These are phyloP conservation scores for Didymosphaeria variabile DNA, from an alignment of 2,329 filamentous ascomycete genomes.

Conservation along the genomic window DNA sequence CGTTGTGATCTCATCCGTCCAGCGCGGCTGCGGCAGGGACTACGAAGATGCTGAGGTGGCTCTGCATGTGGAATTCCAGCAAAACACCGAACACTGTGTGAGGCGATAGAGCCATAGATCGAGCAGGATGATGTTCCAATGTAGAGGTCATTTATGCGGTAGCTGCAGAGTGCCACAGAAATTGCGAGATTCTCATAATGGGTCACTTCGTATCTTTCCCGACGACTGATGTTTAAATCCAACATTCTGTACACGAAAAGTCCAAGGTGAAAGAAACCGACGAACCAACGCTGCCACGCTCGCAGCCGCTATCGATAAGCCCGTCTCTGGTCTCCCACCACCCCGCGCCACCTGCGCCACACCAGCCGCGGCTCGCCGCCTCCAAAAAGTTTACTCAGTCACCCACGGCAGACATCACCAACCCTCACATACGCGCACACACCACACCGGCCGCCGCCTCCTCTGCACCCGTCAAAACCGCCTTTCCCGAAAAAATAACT, in stretches of 20 bases:
- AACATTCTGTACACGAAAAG: too few relatives aligned
- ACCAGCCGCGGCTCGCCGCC: background rate
- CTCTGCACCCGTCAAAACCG: background rate
- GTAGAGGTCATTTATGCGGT: background rate
- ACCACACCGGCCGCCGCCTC: background rate
- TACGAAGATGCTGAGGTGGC: too few relatives aligned
- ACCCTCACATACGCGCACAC: background rate
- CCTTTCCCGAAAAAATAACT: background rate
- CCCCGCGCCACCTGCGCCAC: background rate
- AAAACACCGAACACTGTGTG: background rate
- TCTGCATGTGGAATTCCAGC: slow-evolving; percentile 1
- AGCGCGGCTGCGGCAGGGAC: too few relatives aligned
- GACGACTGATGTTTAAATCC: too few relatives aligned
- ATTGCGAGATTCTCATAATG: background rate
- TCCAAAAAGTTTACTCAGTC: background rate
- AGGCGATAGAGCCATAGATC: background rate
- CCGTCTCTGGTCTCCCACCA: too few relatives aligned
- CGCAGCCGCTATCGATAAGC: background rate
- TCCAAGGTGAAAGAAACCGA: too few relatives aligned
- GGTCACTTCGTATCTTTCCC: too few relatives aligned
- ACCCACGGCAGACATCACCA: background rate
- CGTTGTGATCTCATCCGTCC: too few relatives aligned
- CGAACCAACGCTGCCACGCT: too few relatives aligned
- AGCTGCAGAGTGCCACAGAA: background rate
- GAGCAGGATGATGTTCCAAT: background rate